Conservation (phyloP, 2,329 filamentous ascomycete genomes). For the Trichocomaceae sp. region DNA sequence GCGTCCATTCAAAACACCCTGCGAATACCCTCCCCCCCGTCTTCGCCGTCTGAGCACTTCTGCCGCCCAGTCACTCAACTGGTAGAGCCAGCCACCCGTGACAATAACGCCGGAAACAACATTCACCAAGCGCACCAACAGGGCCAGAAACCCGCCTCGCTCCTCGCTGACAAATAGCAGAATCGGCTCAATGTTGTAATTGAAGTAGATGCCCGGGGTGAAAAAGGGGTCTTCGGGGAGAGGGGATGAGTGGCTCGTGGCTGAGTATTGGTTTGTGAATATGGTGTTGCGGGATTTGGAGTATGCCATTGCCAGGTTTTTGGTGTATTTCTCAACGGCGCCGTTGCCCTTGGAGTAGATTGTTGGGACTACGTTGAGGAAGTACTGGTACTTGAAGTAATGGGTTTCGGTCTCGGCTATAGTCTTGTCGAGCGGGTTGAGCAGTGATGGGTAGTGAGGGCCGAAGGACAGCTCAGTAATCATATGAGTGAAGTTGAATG, state of each 20-base stretch:
- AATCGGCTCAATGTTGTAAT: slow-evolving; percentile 97
- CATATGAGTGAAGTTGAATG: slow-evolving; percentile 96
- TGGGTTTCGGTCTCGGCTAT: slow-evolving; percentile 65
- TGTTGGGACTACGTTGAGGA: slow-evolving; percentile 88
- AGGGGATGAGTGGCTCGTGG: slow-evolving; percentile 72
- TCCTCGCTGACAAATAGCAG: slow-evolving; percentile 77
- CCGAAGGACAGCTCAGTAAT: slow-evolving; percentile 95
- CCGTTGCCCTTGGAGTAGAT: slow-evolving; percentile 64
- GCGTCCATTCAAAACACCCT: slow-evolving; percentile 46
- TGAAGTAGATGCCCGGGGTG: slow-evolving; percentile 91
- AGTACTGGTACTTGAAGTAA: slow-evolving; percentile 98
- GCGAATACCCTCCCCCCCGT: slow-evolving; percentile 33
- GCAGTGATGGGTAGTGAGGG: slow-evolving; percentile 87
- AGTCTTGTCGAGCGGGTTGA: slow-evolving; percentile 91
- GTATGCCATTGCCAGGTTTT: slow-evolving; percentile 30
- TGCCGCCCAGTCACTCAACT: slow-evolving; percentile 67
- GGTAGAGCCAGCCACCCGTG: slow-evolving; percentile 87
- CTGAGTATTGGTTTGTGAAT: slow-evolving; percentile 95
- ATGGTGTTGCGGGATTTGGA: slow-evolving; percentile 52
- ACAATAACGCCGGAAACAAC: slow-evolving; percentile 86
- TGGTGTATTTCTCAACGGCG: slow-evolving; percentile 38
- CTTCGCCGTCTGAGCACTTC: slow-evolving; percentile 45
- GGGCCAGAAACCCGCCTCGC: slow-evolving; percentile 64
- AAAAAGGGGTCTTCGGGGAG: slow-evolving; percentile 52
- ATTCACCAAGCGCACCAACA: slow-evolving; percentile 81